Percentiles rank a stretch among this genome's conserved stretches.
phyloP scores from a whole-genome alignment of 208 protist species.

The Histomonas meleagridis region DNA sequence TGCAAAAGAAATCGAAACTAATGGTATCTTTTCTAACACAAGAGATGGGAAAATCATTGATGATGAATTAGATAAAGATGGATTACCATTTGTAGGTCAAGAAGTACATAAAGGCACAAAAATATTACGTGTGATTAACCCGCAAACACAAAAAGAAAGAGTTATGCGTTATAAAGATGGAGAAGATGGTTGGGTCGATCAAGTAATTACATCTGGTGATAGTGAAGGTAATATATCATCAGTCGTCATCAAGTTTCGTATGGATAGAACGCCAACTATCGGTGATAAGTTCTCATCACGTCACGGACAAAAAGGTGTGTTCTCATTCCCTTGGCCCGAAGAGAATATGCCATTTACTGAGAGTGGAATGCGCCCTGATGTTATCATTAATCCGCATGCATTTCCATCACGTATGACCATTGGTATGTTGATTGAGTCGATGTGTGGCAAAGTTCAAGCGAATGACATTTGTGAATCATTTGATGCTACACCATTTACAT shows the following conservation, averaged over 20 bases:
- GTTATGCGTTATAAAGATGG: conserved; percentile 71
- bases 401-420: conserved; percentile 99
- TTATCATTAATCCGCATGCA: conserved; percentile 99
- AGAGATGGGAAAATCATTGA: background rate
- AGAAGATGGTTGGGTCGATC: conserved; percentile 69
- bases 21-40: conserved; percentile 41
- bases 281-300: conserved; percentile 98
- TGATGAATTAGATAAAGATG: conserved; percentile 34
- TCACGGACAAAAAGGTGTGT: conserved; percentile 97
- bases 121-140: conserved; percentile 67
- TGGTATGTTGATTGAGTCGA: conserved; percentile 66
- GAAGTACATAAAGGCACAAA: conserved; percentile 53
- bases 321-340: conserved; percentile 74
- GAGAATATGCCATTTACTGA: conserved; percentile 65
- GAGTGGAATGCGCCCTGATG: conserved; percentile 84
- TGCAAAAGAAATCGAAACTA: conserved; percentile 31
- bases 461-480: conserved; percentile 47
- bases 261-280: conserved; percentile 81
- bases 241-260: conserved; percentile 65
- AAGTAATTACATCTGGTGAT: conserved; percentile 63
- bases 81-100: conserved; percentile 39
- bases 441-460: conserved; percentile 51
- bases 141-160: conserved; percentile 63
- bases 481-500: conserved; percentile 77
- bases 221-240: conserved; percentile 25